Base-by-base conservation (phyloP, 2,329 filamentous ascomycete species). In the Ophiostoma tasmaniense region DNA sequence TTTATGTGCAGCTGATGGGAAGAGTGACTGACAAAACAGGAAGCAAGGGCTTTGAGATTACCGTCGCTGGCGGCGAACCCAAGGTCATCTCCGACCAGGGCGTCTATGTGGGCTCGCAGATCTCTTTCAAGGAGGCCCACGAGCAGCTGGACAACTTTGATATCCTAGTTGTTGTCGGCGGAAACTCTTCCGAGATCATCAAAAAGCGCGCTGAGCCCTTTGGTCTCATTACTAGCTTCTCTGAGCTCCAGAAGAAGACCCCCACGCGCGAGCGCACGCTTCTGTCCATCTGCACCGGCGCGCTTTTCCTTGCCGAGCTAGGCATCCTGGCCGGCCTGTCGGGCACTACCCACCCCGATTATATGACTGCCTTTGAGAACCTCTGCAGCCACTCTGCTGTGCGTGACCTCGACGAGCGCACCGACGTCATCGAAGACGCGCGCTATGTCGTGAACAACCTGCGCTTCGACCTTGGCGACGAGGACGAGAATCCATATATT, bases 371-470 rank as follows among this genome's bases (percentile, higher is more conserved):
- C 73, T 87, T 96, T 76, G 92, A 95, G 83, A 93, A 88, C 74
- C 80, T 93, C 73, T 93, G 90, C 83, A 90, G 90, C 78, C 88
- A 91, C 73, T 87, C 88, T 65, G 86, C 90, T 64, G 86, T 87
- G 70, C 84, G 87, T 72, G 87, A 91, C 77, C 82, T 90, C 73
- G 85, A 87, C 69, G 89, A 93, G 81, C 89, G 90, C 76, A 92
- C 90, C 74, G 91, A 95, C 76, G 90, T 95, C 72, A 85, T 94
- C 75, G 91, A 95, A 76, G 89, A 91, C 72, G 84, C 85, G 76
- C 86, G 91, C 76, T 96, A 95, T 77, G 91, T 96, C 25, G 92
- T 96, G 78, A 96, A 96, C 84, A 95, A 96, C 80, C 88, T 93
- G 70, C 90, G 92, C 74, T 96, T 94, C 78, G 91, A 95, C 74